Evolutionary conservation across 2,329 filamentous ascomycete genomes (phyloP).

Genomic region (Cytospora piceicola): DNA sequence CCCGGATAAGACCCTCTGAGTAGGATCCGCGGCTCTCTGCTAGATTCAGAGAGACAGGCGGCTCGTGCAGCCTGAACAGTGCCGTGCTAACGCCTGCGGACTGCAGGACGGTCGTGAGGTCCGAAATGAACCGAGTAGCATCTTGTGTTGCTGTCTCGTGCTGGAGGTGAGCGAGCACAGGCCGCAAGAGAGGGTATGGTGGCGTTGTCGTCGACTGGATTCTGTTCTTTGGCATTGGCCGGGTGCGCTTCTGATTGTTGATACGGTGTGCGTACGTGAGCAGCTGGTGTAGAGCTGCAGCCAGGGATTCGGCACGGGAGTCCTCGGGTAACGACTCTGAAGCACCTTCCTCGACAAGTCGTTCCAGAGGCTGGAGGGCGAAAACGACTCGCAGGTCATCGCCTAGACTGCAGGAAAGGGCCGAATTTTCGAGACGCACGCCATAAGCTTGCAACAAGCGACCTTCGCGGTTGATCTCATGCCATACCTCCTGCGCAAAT

Average conservation of each 20-base stretch:
- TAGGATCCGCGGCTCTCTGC: constrained; percentile 35
- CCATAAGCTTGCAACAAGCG: constrained; percentile 72
- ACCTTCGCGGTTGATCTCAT: constrained; percentile 84
- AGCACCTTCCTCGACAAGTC: constrained; percentile 41
- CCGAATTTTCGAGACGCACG: constrained; percentile 65
- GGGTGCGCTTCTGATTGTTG: constrained; percentile 70
- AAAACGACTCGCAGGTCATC: constrained; percentile 63
- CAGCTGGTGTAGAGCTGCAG: constrained; percentile 72
- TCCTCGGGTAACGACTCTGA: constrained; percentile 44
- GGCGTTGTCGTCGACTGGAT: constrained; percentile 44
- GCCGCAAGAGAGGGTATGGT: constrained; percentile 55
- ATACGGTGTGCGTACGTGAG: constrained; percentile 79
- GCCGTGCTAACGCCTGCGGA: constrained; percentile 49
- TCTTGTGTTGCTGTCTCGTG: constrained; percentile 47
- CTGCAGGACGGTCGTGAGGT: constrained; percentile 49
- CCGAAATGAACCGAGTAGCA: constrained; percentile 48
- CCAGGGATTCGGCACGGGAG: constrained; percentile 65
- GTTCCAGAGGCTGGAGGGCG: constrained; percentile 67
- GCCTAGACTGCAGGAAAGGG: constrained; percentile 60
- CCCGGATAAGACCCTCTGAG: constrained; percentile 51
- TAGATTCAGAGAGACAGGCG: constrained; percentile 37
- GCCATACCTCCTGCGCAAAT: constrained; percentile 85
- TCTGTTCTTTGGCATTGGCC: constrained; percentile 50
- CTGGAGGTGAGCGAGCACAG: constrained; percentile 54
- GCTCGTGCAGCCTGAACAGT: constrained; percentile 48